Evolutionary conservation across 139 green algal genomes (phyloP).

Genomic region (Chlamydomonas applanata): DNA sequence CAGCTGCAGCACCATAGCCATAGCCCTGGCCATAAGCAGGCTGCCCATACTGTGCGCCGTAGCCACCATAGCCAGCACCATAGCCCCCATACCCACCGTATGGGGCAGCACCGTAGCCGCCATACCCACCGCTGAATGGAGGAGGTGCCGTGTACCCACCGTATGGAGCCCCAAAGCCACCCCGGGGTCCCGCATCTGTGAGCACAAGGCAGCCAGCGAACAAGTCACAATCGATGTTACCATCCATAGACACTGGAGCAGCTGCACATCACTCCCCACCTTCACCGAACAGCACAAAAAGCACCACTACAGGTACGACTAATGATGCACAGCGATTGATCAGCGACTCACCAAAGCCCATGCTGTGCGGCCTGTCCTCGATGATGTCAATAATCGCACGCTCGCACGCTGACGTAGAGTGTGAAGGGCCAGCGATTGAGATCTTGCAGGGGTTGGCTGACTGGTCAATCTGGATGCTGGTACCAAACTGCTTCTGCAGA

Average conservation of each 20-base stretch:
- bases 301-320: background rate
- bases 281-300: background rate
- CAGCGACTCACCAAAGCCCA: conserved; percentile 8
- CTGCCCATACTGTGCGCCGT: background rate
- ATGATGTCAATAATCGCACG: conserved; percentile 45
- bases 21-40: background rate
- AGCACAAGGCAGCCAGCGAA: too few relatives aligned
- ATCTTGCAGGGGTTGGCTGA: conserved; percentile 76
- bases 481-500: conserved; percentile 80
- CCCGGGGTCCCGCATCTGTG: background rate
- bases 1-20: background rate
- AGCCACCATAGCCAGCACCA: conserved; percentile 16
- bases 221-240: too few relatives aligned
- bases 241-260: background rate
- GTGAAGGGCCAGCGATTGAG: conserved; percentile 74
- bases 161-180: conserved; percentile 6
- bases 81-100: conserved; percentile 8
- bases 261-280: background rate
- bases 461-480: conserved; percentile 87
- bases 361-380: conserved; percentile 20
- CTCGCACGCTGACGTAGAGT: conserved; percentile 38
- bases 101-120: background rate
- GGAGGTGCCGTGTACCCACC: conserved; percentile 5
- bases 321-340: background rate
- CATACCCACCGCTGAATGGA: background rate